These are phyloP conservation scores for Talaromyces sp. DNA, from an alignment of 2,329 filamentous ascomycete species.

Conservation along the genomic window DNA sequence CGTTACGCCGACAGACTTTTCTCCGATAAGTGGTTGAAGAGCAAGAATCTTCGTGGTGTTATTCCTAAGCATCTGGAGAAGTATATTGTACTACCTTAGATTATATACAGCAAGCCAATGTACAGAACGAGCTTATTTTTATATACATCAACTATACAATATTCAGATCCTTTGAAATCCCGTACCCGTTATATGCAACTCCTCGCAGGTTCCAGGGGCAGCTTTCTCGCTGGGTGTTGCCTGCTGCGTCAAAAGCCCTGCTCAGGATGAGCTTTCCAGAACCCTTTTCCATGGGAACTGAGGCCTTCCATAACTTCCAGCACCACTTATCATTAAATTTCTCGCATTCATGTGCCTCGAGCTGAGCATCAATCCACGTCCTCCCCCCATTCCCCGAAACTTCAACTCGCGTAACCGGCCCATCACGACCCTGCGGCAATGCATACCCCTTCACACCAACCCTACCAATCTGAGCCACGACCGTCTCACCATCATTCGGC, in stretches of 20 bases:
- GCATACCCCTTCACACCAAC: slow-evolving; percentile 56
- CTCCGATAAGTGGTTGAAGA: slow-evolving; percentile 81
- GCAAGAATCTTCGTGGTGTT: slow-evolving; percentile 76
- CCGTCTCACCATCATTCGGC: slow-evolving; percentile 45
- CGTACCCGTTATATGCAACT: slow-evolving; percentile 60
- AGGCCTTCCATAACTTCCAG: slow-evolving; percentile 53
- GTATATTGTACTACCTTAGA: slow-evolving; percentile 79
- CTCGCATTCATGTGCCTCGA: slow-evolving; percentile 27
- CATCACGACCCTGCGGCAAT: slow-evolving; percentile 51
- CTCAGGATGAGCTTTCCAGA: slow-evolving; percentile 48
- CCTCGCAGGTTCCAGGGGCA: slow-evolving; percentile 59
- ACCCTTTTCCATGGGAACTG: slow-evolving; percentile 31
- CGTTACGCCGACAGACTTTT: slow-evolving; percentile 93
- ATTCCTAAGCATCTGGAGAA: slow-evolving; percentile 83
- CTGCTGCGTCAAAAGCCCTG: slow-evolving; percentile 53
- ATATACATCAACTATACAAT: slow-evolving; percentile 29
- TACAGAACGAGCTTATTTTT: slow-evolving; percentile 8
- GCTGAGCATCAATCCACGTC: slow-evolving; percentile 50
- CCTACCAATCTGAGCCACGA: slow-evolving; percentile 31
- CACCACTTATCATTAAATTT: slow-evolving; percentile 47
- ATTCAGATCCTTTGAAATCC: slow-evolving; percentile 50
- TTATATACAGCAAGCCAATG: slow-evolving; percentile 7
- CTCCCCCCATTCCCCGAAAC: slow-evolving; percentile 50
- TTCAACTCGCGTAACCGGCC: slow-evolving; percentile 54
- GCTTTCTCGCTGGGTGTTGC: slow-evolving; percentile 49